Evolutionary conservation across 108 stramenopile species (phyloP).

Genomic region (Cyclotella distinguenda): DNA sequence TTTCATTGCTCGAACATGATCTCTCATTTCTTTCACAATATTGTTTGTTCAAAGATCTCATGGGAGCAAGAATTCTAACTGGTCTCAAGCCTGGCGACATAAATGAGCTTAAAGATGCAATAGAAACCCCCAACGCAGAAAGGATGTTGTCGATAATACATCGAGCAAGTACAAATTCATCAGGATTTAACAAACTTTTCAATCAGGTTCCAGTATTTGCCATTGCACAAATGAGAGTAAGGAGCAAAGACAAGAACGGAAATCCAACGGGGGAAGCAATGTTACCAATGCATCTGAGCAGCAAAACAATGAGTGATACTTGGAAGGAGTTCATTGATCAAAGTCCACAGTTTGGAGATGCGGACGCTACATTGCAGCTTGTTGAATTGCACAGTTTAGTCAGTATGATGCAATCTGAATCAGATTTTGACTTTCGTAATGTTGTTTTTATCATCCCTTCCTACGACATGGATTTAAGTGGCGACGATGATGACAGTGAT

Average conservation of each 20-base stretch:
- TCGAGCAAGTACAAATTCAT: slow-evolving; percentile 17
- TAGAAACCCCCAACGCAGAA: slow-evolving; percentile 28
- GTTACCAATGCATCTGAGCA: slow-evolving; percentile 41
- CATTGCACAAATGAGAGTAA: slow-evolving; percentile 45
- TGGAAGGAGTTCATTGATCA: slow-evolving; percentile 36
- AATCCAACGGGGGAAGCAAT: slow-evolving; percentile 29
- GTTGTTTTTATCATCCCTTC: slow-evolving; percentile 39
- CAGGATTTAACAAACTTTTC: slow-evolving; percentile 33
- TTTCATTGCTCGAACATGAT: not conserved
- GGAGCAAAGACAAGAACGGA: slow-evolving; percentile 38
- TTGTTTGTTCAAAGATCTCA: slow-evolving; percentile 18
- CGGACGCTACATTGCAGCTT: slow-evolving; percentile 44
- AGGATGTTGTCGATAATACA: slow-evolving; percentile 46
- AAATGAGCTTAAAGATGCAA: slow-evolving; percentile 29
- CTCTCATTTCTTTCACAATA: not conserved
- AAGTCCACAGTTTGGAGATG: slow-evolving; percentile 34
- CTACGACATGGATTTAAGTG: slow-evolving; percentile 21
- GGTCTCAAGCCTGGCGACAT: slow-evolving; percentile 43
- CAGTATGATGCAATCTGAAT: slow-evolving; percentile 51
- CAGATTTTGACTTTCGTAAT: slow-evolving; percentile 49
- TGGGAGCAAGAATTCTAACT: slow-evolving; percentile 47
- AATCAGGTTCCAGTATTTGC: slow-evolving; percentile 48
- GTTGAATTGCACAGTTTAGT: slow-evolving; percentile 46
- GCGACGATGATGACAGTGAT: slow-evolving; percentile 27
- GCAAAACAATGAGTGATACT: slow-evolving; percentile 46